phyloP scores from a whole-genome alignment of 2,329 filamentous ascomycete genomes.

The Moelleriella libera region DNA sequence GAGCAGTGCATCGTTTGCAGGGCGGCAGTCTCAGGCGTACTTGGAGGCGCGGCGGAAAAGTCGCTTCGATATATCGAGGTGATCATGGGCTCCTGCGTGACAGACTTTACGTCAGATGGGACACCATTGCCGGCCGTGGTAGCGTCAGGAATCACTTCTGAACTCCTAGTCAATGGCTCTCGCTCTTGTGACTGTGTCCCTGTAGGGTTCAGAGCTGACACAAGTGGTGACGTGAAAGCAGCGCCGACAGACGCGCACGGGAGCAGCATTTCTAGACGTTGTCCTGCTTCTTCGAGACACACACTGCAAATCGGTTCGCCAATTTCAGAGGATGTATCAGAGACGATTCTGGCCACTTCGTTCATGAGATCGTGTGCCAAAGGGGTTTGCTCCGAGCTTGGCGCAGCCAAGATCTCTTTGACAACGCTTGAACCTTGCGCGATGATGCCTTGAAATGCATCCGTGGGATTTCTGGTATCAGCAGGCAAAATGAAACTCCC shows the following conservation, averaged over 20 bases:
- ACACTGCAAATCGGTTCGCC: too few relatives aligned
- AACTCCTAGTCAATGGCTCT: neutral
- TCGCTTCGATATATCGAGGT: neutral
- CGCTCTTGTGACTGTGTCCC: too few relatives aligned
- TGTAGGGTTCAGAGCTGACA: too few relatives aligned
- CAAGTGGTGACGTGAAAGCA: too few relatives aligned
- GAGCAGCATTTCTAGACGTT: too few relatives aligned
- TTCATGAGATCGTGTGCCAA: slow-evolving; percentile 3
- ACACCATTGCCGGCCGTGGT: neutral
- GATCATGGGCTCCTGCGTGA: neutral
- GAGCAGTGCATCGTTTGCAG: neutral
- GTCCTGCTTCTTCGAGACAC: too few relatives aligned
- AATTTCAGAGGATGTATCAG: too few relatives aligned
- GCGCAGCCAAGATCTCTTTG: slow-evolving; percentile 7
- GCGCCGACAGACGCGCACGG: too few relatives aligned
- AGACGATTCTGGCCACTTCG: too few relatives aligned
- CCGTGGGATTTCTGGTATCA: slow-evolving; percentile 1
- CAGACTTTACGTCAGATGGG: neutral
- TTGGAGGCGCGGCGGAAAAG: neutral
- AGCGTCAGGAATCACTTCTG: neutral
- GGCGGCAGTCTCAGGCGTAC: neutral
- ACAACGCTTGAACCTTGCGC: slow-evolving; percentile 8
- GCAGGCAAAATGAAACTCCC: neutral
- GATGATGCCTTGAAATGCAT: slow-evolving; percentile 6
- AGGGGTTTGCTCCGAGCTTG: slow-evolving; percentile 2